Evolutionary conservation across 164 flowering plant genomes (phyloP), one percentile per base, ranked within the genome.

Genomic region (Dillenia turbinata): DNA sequence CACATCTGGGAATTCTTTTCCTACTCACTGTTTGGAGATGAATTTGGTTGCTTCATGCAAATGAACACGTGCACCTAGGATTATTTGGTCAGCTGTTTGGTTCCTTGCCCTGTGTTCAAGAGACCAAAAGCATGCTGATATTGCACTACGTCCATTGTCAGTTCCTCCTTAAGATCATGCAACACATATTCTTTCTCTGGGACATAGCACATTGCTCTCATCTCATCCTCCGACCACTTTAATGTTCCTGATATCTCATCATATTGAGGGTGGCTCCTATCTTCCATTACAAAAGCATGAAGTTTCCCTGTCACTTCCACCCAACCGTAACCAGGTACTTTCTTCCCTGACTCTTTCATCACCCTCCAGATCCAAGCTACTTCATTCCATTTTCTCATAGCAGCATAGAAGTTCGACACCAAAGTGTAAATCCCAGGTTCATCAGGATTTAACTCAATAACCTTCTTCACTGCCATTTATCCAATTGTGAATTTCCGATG

Each of bases 291-390:
- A 68, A 84, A 84, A 57, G 80, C 75, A 47, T 77, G 77, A 9
- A 79, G 76, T 68, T 69, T 70, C n/a, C 89, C 86, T 52, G 78
- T 75, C 26, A 80, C 77, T 63, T 84, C 86, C 60, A 78, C 75
- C 33, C 60, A 73, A 61, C 89, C 82, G 59, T 65, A 72, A 40
- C 89, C 84, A 8, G 89, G 86, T 2, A 75, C 64, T 69, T 84
- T 84, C 80, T 72, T 78, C 44, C 80, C 79, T 44, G 66, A 44
- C 24, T 61, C 52, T 69, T 72, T 84, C 84, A 84, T 84, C 14
- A 59, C 50, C 51, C 66, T 78, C 67, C 85, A 73, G 11, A 78
- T 69, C 50, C 47, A 52, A 58, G 86, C 79, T 47, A 82, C 84
- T 62, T 77, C 79, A 52, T 71, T 70, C 86, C 89, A 84, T 62